Base-by-base conservation (phyloP, 345 rosid genomes). In the Ricinus communis region DNA sequence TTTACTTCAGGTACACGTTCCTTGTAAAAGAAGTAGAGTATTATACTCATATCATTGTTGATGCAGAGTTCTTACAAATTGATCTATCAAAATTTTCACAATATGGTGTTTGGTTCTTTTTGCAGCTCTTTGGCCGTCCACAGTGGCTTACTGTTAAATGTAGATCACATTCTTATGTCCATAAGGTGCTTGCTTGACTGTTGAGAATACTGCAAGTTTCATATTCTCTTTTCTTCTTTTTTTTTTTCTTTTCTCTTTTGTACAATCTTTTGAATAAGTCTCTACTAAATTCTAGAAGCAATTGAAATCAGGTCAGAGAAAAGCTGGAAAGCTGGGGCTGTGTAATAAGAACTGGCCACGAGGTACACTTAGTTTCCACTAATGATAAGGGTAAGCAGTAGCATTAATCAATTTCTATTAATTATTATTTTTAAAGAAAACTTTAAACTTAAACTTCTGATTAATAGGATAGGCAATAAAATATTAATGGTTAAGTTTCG, bases 91-190 rank as follows among this genome's bases (percentile, higher is more conserved):
- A 5, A 14, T 30, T 51, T 54, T 47, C 56, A 27, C 16, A 24
- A 31, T 46, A 27, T 52, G 55, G 18, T 49, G 47, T 38, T 64
- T 31, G n/a, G 16, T 76, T 10, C 5, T 51, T 33, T 49, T 2
- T 76, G 62, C 80, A 93, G 98, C 81, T 91, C 67, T 82, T 88
- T 76, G 96, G 97, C 46, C 87, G 92, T 30, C 98, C 97, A 38
- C 97, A 88, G 59, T 94, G 96, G 98, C 88, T 94, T 41, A 91
- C 95, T 22, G 93, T 93, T 50, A 78, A 73, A 58, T 27, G 84
- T 66, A 85, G 91, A 65, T 93, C 98, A 0, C 95, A 83, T 76
- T 50, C 79, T 51, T 94, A 88, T 67, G 88, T 90, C 41, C 77
- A 84, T 31, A 90, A 88, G 93, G 98, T 89, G 56, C 61, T 59